phyloP scores from a whole-genome alignment of 2,329 filamentous ascomycete species.

The Talaromyces sp. region DNA sequence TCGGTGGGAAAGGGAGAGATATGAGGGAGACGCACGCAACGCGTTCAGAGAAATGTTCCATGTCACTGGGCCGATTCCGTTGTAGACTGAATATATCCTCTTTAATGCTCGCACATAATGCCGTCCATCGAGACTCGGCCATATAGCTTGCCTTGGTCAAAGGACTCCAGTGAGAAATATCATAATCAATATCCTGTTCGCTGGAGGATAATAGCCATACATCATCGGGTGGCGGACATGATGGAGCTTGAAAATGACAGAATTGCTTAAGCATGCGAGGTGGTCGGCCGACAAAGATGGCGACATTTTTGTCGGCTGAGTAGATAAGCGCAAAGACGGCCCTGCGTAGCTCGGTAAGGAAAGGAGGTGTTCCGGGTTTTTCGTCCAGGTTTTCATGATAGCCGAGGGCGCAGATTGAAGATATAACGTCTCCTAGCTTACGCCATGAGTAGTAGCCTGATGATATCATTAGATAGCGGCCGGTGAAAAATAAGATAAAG shows the following conservation, averaged over 20 bases:
- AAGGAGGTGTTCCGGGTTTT: neutral
- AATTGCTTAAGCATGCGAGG: neutral
- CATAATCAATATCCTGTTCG: neutral
- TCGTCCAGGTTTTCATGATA: neutral
- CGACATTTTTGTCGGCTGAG: neutral
- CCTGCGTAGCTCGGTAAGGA: neutral
- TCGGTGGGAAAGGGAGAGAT: neutral
- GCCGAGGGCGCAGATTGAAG: neutral
- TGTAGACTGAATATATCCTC: neutral
- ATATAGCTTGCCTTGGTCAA: neutral
- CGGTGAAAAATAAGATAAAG: neutral
- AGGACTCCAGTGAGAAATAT: neutral
- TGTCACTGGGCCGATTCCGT: neutral
- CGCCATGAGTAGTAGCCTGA: neutral
- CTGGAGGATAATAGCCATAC: neutral
- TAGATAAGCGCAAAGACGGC: neutral
- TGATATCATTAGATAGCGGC: neutral
- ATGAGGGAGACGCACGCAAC: neutral
- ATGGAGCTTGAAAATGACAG: neutral
- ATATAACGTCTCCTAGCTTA: neutral
- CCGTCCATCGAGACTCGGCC: neutral
- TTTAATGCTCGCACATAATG: neutral
- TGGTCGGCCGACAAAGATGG: neutral
- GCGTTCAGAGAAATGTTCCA: neutral
- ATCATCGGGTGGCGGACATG: neutral